Evolutionary conservation across 2,329 filamentous ascomycete genomes (phyloP).

Genomic region (Phoma herbarum): DNA sequence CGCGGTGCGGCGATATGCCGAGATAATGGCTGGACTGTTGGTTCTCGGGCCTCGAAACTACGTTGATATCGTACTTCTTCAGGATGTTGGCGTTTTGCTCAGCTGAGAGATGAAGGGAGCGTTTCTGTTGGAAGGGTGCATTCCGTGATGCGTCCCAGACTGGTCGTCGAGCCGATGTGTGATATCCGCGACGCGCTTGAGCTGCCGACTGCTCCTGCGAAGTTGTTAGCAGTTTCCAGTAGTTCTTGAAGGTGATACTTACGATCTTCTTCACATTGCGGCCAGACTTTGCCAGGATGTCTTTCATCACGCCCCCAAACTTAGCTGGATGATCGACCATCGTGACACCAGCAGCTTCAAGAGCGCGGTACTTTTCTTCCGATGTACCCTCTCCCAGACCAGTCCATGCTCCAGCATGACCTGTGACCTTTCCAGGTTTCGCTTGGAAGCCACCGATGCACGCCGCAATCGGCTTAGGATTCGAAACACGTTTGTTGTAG

Average conservation of each 20-base stretch:
- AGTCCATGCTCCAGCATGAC: constrained; percentile 79
- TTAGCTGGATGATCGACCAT: constrained; percentile 80
- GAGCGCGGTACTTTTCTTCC: constrained; percentile 70
- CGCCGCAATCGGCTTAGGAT: constrained; percentile 79
- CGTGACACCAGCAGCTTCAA: constrained; percentile 72
- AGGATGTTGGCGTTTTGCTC: constrained; percentile 66
- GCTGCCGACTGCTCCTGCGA: constrained; percentile 47
- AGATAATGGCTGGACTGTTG: constrained; percentile 59
- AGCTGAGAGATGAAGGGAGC: constrained; percentile 65
- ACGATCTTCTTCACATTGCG: constrained; percentile 53
- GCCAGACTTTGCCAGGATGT: constrained; percentile 61
- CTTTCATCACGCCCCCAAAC: constrained; percentile 74
- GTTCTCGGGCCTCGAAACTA: constrained; percentile 50
- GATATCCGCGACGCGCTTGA: constrained; percentile 57
- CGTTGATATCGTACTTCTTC: constrained; percentile 59
- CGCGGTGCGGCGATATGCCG: constrained; percentile 72
- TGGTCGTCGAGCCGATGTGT: constrained; percentile 46
- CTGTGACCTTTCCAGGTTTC: constrained; percentile 74
- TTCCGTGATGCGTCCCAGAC: constrained; percentile 9
- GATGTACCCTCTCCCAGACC: constrained; percentile 72
- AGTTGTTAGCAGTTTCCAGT: constrained; percentile 6
- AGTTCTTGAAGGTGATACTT: constrained; percentile 16
- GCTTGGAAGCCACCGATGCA: constrained; percentile 73
- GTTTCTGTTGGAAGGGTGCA: constrained; percentile 46
- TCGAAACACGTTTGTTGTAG: constrained; percentile 65